Conservation (phyloP, 306 rosid species). For the Gastrolobium bilobum region DNA sequence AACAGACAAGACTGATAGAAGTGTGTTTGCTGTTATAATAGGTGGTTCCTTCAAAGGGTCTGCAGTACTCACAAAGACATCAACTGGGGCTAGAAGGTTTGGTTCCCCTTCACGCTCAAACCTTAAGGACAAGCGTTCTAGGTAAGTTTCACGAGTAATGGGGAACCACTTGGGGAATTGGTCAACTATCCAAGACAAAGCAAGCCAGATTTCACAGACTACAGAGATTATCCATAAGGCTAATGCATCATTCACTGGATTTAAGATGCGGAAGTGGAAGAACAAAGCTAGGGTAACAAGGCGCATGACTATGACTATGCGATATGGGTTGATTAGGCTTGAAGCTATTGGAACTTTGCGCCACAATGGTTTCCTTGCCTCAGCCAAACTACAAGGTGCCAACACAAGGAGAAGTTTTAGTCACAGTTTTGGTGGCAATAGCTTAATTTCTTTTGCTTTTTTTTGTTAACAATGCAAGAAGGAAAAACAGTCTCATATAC, state of each 20-base stretch:
- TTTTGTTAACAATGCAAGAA: background rate
- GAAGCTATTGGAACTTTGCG: slow-evolving; percentile 81
- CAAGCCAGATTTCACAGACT: slow-evolving; percentile 90
- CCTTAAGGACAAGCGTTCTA: slow-evolving; percentile 83
- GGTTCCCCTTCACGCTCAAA: slow-evolving; percentile 81
- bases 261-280: slow-evolving; percentile 79
- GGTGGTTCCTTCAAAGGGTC: slow-evolving; percentile 98
- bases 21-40: slow-evolving; percentile 83
- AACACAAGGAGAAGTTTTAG: background rate
- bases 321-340: slow-evolving; percentile 87
- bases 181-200: slow-evolving; percentile 88
- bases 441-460: background rate
- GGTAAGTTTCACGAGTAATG: slow-evolving; percentile 77
- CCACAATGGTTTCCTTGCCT: slow-evolving; percentile 92
- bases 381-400: slow-evolving; percentile 65
- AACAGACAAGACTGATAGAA: slow-evolving; percentile 80
- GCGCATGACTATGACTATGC: slow-evolving; percentile 85
- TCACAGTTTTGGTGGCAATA: no score
- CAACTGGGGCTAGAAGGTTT: slow-evolving; percentile 66
- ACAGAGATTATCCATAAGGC: slow-evolving; percentile 89
- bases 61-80: slow-evolving; percentile 83
- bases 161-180: slow-evolving; percentile 97
- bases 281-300: slow-evolving; percentile 77
- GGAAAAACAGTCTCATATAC: background rate
- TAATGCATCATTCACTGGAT: slow-evolving; percentile 83